Evolutionary conservation across 208 protist genomes (phyloP).

Genomic region (Herpetomonas muscarum): DNA sequence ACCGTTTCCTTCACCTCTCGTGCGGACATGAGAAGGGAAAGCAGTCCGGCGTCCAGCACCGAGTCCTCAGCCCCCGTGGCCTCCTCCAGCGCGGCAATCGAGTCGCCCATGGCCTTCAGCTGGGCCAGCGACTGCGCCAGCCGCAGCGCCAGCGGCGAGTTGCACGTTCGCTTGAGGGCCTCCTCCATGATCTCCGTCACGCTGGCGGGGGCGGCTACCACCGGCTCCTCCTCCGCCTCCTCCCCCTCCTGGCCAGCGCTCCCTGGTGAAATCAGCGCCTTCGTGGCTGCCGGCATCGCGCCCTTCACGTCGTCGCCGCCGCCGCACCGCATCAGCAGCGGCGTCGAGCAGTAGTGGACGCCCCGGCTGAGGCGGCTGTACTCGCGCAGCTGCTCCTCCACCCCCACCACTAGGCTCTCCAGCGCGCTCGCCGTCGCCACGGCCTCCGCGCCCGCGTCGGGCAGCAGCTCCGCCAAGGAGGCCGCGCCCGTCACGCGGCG

Average conservation of each 20-base stretch:
- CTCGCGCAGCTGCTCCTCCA: conserved; percentile 27
- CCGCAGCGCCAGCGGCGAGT: conserved; percentile 44
- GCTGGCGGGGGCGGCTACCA: conserved; percentile 3
- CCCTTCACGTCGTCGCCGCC: no score
- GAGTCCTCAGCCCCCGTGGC: conserved; percentile 20
- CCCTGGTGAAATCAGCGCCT: no score
- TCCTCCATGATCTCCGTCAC: conserved; percentile 31
- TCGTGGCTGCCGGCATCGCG: no score
- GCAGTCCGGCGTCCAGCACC: conserved; percentile 19
- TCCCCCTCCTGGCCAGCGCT: no score
- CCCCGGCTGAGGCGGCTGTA: conserved; percentile 30
- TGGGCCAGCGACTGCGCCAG: conserved; percentile 17
- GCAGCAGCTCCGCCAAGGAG: conserved; percentile 1
- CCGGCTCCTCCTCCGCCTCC: conserved; percentile 19
- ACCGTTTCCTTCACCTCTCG: conserved; percentile 45
- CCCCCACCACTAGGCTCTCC: neutral
- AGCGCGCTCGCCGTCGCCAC: neutral
- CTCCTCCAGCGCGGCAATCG: neutral
- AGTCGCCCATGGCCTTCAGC: conserved; percentile 19
- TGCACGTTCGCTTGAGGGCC: conserved; percentile 40
- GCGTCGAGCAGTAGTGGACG: conserved; percentile 49
- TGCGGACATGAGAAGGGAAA: conserved; percentile 61
- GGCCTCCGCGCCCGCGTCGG: neutral
- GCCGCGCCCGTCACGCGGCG: neutral
- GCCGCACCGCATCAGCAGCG: conserved; percentile 48